A percentile compares a stretch with the other conserved stretches of the same genome.
Evolutionary conservation across 441 rosid species (phyloP).

Genomic region (Breynia disticha): DNA sequence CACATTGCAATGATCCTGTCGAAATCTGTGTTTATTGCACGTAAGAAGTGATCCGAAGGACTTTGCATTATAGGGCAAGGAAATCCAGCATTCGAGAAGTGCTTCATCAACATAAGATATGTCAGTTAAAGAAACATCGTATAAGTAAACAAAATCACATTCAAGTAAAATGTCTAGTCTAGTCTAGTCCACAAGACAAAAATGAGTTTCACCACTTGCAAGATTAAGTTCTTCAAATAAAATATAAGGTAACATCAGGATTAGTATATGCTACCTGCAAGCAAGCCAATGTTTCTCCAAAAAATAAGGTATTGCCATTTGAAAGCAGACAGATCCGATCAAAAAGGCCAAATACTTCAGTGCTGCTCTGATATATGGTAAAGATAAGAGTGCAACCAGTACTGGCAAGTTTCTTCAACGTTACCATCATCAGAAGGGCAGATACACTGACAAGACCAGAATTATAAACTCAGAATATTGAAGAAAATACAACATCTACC

Average conservation of each 20-base stretch:
- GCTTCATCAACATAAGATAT: constrained; percentile 44
- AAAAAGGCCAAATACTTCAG: constrained; percentile 98
- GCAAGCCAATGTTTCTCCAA: constrained; percentile 97
- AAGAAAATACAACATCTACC: background rate
- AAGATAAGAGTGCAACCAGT: constrained; percentile 92
- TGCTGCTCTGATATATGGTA: constrained; percentile 89
- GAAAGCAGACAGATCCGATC: constrained; percentile 96
- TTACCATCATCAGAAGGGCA: constrained; percentile 98
- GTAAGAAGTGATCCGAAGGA: constrained; percentile 96
- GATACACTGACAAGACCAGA: constrained; percentile 52
- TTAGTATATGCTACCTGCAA: constrained; percentile 55
- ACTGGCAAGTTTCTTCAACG: constrained; percentile 91
- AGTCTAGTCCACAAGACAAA: too few species aligned
- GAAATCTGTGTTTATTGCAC: constrained; percentile 96
- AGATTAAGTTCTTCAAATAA: too few species aligned
- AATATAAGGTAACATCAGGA: too few species aligned
- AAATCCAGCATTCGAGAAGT: constrained; percentile 98
- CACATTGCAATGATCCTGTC: constrained; percentile 99
- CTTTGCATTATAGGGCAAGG: constrained; percentile 99
- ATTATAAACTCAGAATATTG: too few species aligned
- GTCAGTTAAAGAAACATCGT: constrained; percentile 18
- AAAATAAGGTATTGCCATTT: constrained; percentile 92
- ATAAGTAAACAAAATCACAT: background rate
- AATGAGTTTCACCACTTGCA: too few species aligned
- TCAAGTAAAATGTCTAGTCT: too few species aligned